Conservation (phyloP, 2,329 filamentous ascomycete species). For the Aureobasidium uvarum region DNA sequence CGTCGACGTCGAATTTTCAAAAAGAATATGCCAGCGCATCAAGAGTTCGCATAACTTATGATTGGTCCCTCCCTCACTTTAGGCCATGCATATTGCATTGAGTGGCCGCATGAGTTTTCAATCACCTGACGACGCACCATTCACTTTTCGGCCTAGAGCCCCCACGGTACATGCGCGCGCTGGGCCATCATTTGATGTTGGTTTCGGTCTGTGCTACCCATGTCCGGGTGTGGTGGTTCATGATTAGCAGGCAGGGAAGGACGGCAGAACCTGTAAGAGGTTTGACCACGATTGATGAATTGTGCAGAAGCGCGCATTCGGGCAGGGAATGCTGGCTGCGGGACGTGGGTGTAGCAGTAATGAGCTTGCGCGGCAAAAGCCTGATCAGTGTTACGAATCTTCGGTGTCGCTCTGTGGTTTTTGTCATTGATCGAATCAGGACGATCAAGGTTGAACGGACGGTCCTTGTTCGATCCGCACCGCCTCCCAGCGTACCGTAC, state of each 20-base stretch:
- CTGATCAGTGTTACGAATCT: conserved; percentile 1
- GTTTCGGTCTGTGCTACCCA: conserved; percentile 23
- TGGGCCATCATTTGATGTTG: conserved; percentile 9
- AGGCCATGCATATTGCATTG: conserved; percentile 19
- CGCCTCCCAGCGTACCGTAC: conserved; percentile 24
- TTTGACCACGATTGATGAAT: conserved; percentile 1
- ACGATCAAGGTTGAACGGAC: conserved; percentile 22
- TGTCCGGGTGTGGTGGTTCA: conserved; percentile 20
- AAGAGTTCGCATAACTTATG: conserved; percentile 20
- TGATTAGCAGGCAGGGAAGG: conserved; percentile 20
- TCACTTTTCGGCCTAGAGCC: conserved; percentile 18
- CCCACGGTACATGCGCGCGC: conserved; percentile 16
- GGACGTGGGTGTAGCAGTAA: conserved; percentile 4
- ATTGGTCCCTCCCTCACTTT: conserved; percentile 14
- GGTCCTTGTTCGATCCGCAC: conserved; percentile 22
- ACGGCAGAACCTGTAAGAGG: conserved; percentile 6
- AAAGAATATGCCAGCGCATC: conserved; percentile 25
- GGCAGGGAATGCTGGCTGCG: conserved; percentile 13
- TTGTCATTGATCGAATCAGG: neutral
- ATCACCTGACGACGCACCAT: conserved; percentile 25
- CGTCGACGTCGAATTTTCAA: conserved; percentile 7
- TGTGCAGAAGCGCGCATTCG: conserved; percentile 1
- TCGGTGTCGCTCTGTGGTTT: neutral
- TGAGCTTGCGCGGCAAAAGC: conserved; percentile 19
- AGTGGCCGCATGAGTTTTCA: conserved; percentile 21